Base-by-base conservation (phyloP, 2,329 filamentous ascomycete species). In the Cyphellophora europaea region DNA sequence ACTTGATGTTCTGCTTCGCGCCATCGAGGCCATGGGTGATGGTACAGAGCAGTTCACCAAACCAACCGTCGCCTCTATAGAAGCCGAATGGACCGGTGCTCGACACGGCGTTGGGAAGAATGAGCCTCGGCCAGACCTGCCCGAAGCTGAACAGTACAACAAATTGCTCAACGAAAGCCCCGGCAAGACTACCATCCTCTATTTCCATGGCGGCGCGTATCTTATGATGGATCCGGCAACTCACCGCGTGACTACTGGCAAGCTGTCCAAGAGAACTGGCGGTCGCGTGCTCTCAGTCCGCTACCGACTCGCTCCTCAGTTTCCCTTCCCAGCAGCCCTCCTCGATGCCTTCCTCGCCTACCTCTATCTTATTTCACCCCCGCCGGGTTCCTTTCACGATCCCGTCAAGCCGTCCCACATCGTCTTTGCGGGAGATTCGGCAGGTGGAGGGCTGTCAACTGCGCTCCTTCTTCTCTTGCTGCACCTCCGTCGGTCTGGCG, bases 261-360 rank as follows among this genome's bases (percentile, higher is more conserved):
- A 54, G 17, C 48, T 66, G 1, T 60, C 59, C 14, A 63, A 57
- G 36, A 15, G 45, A 18, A 49, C 51, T 6, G 54, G 59, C 11
- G 59, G 60, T 10, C 56, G 58, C 5, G 54, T 54, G 15, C 52
- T 66, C 19, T 65, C 61, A 8, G 59, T 69, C 15, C 55, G 62
- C 31, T 67, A 67, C 43, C 58, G 65, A 33, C 55, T 67, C 5
- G 63, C 64, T 3, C 65, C 65, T 11, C 62, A 67, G 33, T 51
- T 63, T 27, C 60, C 65, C 6, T 69, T 67, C 42, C 65, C 65
- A 11, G 55, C 63, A 4, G 61, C 61, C 3, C 47, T 69, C 5
- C 53, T 67, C 27, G 65, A 69, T 45, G 56, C 58, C 16, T 48
- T 69, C n/a, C 51, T 61, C 11, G 57, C 61, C n/a, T 69, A 68